phyloP scores from a whole-genome alignment of 2,329 filamentous ascomycete species.

The Cladosporium cucumerinum region DNA sequence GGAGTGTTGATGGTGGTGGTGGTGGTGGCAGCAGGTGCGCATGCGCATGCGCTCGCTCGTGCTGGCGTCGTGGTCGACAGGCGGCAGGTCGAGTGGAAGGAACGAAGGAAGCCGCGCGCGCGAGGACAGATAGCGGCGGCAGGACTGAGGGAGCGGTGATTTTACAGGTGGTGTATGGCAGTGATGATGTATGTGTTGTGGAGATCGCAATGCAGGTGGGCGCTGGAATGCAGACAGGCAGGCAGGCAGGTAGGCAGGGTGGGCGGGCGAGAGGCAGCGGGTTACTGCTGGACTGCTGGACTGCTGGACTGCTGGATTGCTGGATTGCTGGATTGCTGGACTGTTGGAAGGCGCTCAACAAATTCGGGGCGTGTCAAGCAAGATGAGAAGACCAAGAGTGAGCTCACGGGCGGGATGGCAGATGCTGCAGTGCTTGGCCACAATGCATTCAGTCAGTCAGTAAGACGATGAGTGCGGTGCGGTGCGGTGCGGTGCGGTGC shows the following conservation, averaged over 20 bases:
- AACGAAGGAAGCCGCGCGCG: background rate
- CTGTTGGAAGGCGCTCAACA: too few species aligned
- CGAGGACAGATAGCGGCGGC: background rate
- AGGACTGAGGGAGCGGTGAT: background rate
- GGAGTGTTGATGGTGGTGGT: background rate
- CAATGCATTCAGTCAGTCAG: background rate
- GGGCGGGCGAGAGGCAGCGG: background rate
- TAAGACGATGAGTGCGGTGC: background rate
- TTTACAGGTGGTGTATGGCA: background rate
- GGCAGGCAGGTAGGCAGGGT: background rate
- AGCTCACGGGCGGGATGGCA: background rate
- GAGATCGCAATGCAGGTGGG: slow-evolving; percentile 8
- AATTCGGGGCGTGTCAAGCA: background rate
- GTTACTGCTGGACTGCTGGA: background rate
- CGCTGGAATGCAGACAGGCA: slow-evolving; percentile 10
- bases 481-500: background rate
- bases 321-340: background rate
- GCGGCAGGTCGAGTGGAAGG: background rate
- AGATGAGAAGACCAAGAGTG: background rate
- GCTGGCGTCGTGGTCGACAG: background rate
- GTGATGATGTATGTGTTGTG: slow-evolving; percentile 6
- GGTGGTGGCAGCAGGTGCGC: background rate
- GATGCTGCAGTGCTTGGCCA: slow-evolving; percentile 6
- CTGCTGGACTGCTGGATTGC: background rate
- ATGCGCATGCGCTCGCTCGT: background rate